Base-by-base conservation (phyloP, 345 rosid genomes). In the Murraya paniculata region DNA sequence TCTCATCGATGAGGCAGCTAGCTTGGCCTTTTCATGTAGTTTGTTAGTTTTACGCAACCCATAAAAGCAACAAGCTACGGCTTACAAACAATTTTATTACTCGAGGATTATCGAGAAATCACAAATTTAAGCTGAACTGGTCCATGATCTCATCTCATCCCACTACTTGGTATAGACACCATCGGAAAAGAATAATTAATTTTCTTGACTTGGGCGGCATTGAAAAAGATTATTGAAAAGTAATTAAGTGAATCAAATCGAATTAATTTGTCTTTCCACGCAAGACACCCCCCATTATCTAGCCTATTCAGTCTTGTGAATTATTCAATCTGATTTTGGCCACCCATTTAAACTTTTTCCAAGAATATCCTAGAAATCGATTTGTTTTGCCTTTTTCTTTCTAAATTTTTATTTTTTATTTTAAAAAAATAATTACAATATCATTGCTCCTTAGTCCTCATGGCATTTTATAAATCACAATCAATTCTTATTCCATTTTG, bases 31-130 rank as follows among this genome's bases (percentile, higher is more conserved):
- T 38, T 33, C 14, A 1, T 35, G 27, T 24, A 72, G 22, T 35
- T 72, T 35, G 53, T 24, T 57, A n/a, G 41, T 35, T 39, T 33
- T 24, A 58, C 76, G 76, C 76, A 35, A 57, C 31, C 75, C 50
- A 10, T 31, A 28, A 72, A 65, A 35, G 48, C 18, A 21, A 65
- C 5, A 11, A 4, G 50, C 50, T 11, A 45, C 50, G 1, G 3
- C 50, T 45, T 45, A 45, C 0, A 50, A 18, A 4, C 57, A 53
- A 53, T 18, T 53, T 53, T 53, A 18, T 16, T 18, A 18, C 22
- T 53, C 57, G 5, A 53, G 22, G 64, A 45, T 68, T 31, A 13
- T 45, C 13, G 50, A 45, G 50, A 45, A 45, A 45, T 3, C 50
- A 4, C 4, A 45, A 45, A 28, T 3, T 3, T 9, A 60, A 61